These are phyloP conservation scores for Aeschynomene evenia DNA, from an alignment of 306 rosid genomes.

Conservation along the genomic window DNA sequence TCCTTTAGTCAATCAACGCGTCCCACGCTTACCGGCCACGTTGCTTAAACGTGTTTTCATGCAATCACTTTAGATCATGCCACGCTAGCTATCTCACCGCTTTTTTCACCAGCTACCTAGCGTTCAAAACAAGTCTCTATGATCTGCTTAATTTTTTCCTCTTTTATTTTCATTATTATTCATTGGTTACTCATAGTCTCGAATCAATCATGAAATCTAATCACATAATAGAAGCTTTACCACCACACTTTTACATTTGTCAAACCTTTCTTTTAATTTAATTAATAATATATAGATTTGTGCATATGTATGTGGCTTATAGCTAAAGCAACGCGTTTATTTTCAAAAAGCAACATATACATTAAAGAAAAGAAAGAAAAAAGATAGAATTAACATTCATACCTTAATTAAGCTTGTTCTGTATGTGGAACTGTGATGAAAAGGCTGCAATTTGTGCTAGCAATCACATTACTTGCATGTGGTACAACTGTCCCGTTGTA, in stretches of 20 bases:
- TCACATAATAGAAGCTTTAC: neutral
- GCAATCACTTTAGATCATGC: neutral
- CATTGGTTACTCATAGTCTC: neutral
- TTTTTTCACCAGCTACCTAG: neutral
- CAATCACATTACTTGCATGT: constrained; percentile 1
- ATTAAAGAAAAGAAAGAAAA: neutral
- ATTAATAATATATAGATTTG: too few species aligned
- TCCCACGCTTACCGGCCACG: neutral
- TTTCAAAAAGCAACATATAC: neutral
- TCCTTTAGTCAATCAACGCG: neutral
- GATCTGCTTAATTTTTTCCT: neutral
- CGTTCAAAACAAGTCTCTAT: neutral
- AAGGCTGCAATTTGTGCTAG: neutral
- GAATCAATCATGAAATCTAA: neutral
- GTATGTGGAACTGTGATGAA: neutral
- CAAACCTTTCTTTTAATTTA: neutral
- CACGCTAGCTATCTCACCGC: neutral
- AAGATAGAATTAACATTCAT: too few species aligned
- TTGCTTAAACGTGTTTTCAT: neutral
- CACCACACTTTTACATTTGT: neutral
- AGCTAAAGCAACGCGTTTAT: neutral
- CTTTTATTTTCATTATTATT: neutral
- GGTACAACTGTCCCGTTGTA: neutral
- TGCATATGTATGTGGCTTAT: too few species aligned
- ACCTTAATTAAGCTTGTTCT: too few species aligned